Evolutionary conservation across 1,284 basidiomycete species (phyloP), one percentile per base, ranked within the genome.

Genomic region (Marasmius oreades): DNA sequence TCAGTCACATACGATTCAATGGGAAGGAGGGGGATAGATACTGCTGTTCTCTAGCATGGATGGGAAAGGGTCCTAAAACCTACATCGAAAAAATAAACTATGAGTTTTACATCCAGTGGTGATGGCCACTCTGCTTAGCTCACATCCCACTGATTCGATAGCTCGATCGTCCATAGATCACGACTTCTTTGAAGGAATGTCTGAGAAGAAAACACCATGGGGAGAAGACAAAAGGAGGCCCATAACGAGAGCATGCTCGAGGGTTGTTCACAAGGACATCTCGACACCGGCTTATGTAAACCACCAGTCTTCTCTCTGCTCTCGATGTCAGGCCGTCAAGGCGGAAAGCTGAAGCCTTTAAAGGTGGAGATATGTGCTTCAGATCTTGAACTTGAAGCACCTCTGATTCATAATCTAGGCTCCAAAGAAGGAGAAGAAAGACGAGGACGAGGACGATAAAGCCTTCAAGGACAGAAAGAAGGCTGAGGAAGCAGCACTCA

Each of bases 51-150:
- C 90, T 77, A 8, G 90, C 88, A 61, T 90, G 86, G 28, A 90
- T 82, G 2, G 90, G 90, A 65, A 92, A 92, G 0, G 90, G 90
- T 1, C 89, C 90, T 10, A 92, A 77, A 7, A 87, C 80, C 86
- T 88, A 59, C 6, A 28, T 28, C 34, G 23, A 51, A 58, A 33
- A 55, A 26, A 18, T 18, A 14, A 12, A 28, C 43, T 36, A 31
- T 18, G n/a, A 33, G 36, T 33, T 22, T 18, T 4, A 31, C 12
- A 28, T 11, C 26, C 26, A 18, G 10, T n/a, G n/a, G n/a, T n/a
- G 33, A n/a, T 8, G 18, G 24, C 45, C 23, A 51, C 14, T 51
- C 14, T 20, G 24, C 39, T 31, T 31, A 12, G 55, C 63, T 42
- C 39, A 58, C 53, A 55, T 62, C 59, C 59, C 61, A 63, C 20